Base-by-base conservation (phyloP, 345 rosid genomes). In the Rhizophora apiculata region DNA sequence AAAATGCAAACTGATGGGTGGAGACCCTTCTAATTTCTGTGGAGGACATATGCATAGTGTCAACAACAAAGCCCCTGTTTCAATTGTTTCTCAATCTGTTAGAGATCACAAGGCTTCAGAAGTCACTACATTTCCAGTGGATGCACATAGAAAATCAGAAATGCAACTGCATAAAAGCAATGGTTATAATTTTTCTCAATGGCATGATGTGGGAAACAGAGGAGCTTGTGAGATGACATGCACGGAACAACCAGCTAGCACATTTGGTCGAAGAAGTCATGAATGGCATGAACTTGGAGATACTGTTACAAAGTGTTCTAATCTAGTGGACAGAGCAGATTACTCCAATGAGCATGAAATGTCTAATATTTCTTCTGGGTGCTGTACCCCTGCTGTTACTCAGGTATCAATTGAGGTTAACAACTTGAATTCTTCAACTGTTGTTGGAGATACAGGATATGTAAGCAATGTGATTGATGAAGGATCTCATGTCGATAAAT, bases 161-260 rank as follows among this genome's bases (percentile, higher is more conserved):
- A 76, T 67, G 39, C 60, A 74, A 49, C 13, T 65, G 34, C 63
- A 72, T 68, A 70, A 32, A 64, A 76, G 54, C 24, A 29, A 21
- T 34, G 59, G 62, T 37, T 74, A 69, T 71, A 62, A 62, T 62
- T 3, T 67, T 52, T 68, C 82, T 70, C 79, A 78, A 69, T 80
- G 87, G 85, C 83, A 73, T 68, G 86, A 83, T 74, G 85, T 78
- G 43, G 85, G 83, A 24, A 68, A 74, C 60, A 78, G 78, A 75
- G 21, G 61, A 56, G 72, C 53, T 57, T 74, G 65, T 71, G 63
- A 72, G 26, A 37, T 62, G 59, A 51, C 52, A 49, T 61, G 31
- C 55, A 43, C 63, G 8, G 65, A 69, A 51, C 64, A 22, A 49
- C 74, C 79, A 49, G 64, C 68, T 16, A 64, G 64, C 46, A 30